A percentile compares a stretch with the other conserved stretches of the same genome.
Evolutionary conservation across 371 early-diverging fungal species (phyloP).

Genomic region (Fennellomyces sp.): DNA sequence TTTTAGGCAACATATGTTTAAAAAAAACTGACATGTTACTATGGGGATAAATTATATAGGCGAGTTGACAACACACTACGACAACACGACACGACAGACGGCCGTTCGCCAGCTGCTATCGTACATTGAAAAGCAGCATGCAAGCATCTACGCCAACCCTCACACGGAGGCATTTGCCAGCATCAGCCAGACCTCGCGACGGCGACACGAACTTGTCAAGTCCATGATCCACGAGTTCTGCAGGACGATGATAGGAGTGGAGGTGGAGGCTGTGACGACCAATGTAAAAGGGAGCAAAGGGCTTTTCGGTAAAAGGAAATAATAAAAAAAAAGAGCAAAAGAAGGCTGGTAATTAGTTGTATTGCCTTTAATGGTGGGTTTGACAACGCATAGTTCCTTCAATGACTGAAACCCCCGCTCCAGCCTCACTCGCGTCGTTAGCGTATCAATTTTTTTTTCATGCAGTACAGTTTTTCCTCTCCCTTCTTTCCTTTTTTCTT

Average conservation of each 20-base stretch:
- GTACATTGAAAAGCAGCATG: slow-evolving; percentile 40
- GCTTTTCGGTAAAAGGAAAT: slow-evolving; percentile 1
- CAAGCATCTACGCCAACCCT: slow-evolving; percentile 28
- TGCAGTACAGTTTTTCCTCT: not conserved
- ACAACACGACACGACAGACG: slow-evolving; percentile 26
- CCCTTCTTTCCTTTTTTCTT: not conserved
- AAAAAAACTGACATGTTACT: no score
- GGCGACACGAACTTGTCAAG: slow-evolving; percentile 44
- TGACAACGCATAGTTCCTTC: not conserved
- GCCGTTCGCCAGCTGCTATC: slow-evolving; percentile 40
- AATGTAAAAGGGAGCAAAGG: not conserved
- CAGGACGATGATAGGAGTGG: slow-evolving; percentile 39
- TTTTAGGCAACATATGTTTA: no score
- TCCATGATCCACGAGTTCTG: slow-evolving; percentile 55
- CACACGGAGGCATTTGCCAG: slow-evolving; percentile 17
- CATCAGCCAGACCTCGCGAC: slow-evolving; percentile 22
- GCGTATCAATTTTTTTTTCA: not conserved
- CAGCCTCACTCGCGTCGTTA: not conserved
- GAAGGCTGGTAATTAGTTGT: no score
- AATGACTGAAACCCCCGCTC: not conserved
- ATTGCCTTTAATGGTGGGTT: no score
- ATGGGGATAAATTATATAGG: slow-evolving; percentile 18
- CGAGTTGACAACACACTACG: slow-evolving; percentile 43
- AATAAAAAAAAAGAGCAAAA: not conserved
- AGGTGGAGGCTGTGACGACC: slow-evolving; percentile 19